Base-by-base conservation (phyloP, 495 filamentous ascomycete species). In the Trypethelium eluteriae region DNA sequence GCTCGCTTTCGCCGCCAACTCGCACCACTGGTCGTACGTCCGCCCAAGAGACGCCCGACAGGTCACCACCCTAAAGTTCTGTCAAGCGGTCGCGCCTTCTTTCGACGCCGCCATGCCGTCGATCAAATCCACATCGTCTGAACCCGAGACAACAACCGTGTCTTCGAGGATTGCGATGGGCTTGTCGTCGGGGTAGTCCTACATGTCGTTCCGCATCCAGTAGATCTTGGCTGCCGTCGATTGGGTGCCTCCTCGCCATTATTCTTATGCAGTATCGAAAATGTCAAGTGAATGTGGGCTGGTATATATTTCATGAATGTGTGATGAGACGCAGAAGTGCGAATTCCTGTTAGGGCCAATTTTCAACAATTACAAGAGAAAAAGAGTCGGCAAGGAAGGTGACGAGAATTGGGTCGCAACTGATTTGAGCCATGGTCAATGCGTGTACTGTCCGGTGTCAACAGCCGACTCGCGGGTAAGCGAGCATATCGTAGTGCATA, bases 171-270 rank as follows among this genome's bases (percentile, higher is more conserved):
- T 85, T 36, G 86, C 79, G 0, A 77, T 77, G 0, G 83, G 80
- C 66, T 83, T 82, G 70, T 80, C 78, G 65, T 81, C 78, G 10
- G 78, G 75, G 46, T 83, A 85, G 62, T 81, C 74, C 53, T 80
- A 77, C 10, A 79, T 81, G 56, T 83, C 83, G 68, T 84, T 81
- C 38, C 83, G 79, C 39, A 86, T 69, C 4, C 16, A 46, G 41
- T 46, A 46, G 41, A 46, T 46, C 41, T 46, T 46, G 41, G 41
- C 41, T 7, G 9, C 41, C 16, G 41, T 16, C 41, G 41, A 46
- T 16, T 7, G 7, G 16, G 16, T 7, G 16, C 41, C 7, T 46
- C 25, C 25, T 25, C 25, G 25, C 25, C 25, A 25, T 25, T 25
- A 25, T 25, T 25, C 25, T 25, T 25, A 25, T 25, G 25, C 25